phyloP scores from a whole-genome alignment of 495 filamentous ascomycete species.

The Tuber borchii region DNA sequence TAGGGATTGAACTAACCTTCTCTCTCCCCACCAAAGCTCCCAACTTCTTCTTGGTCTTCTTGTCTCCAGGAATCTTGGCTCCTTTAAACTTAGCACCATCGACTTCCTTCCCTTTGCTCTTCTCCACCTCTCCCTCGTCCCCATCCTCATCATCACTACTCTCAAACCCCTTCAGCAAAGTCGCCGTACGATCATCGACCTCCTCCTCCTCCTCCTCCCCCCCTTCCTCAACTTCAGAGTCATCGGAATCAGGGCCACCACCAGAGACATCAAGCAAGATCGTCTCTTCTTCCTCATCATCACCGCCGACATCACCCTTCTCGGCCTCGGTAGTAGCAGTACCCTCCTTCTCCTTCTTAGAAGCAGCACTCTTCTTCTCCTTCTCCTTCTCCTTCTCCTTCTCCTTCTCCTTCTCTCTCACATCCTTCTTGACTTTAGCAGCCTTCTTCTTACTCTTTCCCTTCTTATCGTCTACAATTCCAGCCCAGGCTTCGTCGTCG shows the following conservation, averaged over 20 bases:
- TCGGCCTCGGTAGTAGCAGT: constrained; percentile 43
- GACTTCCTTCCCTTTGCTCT: constrained; percentile 44
- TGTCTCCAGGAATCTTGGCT: constrained; percentile 58
- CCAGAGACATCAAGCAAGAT: constrained; percentile 25
- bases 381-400: constrained; percentile 20
- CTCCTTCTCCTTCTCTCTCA: constrained; percentile 8
- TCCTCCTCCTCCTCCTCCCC: constrained; percentile 47
- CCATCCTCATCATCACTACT: constrained; percentile 60
- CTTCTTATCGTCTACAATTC: constrained; percentile 21
- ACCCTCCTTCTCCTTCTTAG: constrained; percentile 10
- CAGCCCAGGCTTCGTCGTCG: constrained; percentile 35
- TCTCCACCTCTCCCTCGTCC: constrained; percentile 51
- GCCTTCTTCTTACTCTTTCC: constrained; percentile 20
- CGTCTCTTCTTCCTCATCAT: constrained; percentile 31
- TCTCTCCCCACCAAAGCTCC: constrained; percentile 20
- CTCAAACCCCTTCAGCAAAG: constrained; percentile 70
- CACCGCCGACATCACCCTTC: constrained; percentile 45
- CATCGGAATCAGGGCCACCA: constrained; percentile 38
- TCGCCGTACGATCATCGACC: constrained; percentile 62
- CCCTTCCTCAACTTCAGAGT: constrained; percentile 45
- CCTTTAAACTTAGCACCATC: constrained; percentile 56
- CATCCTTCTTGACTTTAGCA: constrained; percentile 15
- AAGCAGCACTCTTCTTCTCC: constrained; percentile 18
- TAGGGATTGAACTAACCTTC: constrained; percentile 20
- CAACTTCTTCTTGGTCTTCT: constrained; percentile 49